These are phyloP conservation scores for Canavalia gladiata DNA, from an alignment of 306 rosid genomes.

Conservation along the genomic window DNA sequence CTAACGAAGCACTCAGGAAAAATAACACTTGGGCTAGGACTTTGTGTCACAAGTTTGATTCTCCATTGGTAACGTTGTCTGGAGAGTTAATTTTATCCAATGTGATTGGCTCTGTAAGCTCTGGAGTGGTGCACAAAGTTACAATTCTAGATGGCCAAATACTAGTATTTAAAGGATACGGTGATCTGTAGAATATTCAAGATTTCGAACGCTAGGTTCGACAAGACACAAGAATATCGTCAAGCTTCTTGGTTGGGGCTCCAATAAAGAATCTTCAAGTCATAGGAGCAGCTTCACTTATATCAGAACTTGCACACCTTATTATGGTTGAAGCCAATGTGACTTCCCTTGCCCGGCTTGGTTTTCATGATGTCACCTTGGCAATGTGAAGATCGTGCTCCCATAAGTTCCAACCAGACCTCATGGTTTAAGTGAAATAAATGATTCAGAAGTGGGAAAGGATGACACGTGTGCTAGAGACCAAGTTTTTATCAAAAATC, in stretches of 20 bases:
- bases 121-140: conserved; percentile 82
- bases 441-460: too few species aligned
- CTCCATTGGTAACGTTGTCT: conserved; percentile 67
- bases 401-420: too few species aligned
- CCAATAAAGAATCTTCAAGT: conserved; percentile 37
- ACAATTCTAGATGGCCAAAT: conserved; percentile 62
- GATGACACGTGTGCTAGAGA: too few species aligned
- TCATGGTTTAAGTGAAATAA: too few species aligned
- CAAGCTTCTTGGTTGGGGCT: conserved; percentile 77
- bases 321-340: too few species aligned
- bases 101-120: conserved; percentile 83
- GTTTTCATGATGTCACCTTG: too few species aligned
- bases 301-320: too few species aligned
- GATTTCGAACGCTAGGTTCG: conserved; percentile 67
- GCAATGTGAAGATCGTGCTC: too few species aligned
- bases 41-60: conserved; percentile 70
- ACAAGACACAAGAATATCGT: conserved; percentile 78
- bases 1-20: conserved; percentile 46
- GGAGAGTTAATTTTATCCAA: conserved; percentile 68
- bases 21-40: conserved; percentile 67
- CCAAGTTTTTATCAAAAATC: too few species aligned
- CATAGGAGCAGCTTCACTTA: too few species aligned
- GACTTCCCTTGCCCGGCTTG: too few species aligned
- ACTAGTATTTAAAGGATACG: conserved; percentile 81
- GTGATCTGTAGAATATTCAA: conserved; percentile 72